Conservation (phyloP, 345 rosid species). For the Eutrema japonicum region DNA sequence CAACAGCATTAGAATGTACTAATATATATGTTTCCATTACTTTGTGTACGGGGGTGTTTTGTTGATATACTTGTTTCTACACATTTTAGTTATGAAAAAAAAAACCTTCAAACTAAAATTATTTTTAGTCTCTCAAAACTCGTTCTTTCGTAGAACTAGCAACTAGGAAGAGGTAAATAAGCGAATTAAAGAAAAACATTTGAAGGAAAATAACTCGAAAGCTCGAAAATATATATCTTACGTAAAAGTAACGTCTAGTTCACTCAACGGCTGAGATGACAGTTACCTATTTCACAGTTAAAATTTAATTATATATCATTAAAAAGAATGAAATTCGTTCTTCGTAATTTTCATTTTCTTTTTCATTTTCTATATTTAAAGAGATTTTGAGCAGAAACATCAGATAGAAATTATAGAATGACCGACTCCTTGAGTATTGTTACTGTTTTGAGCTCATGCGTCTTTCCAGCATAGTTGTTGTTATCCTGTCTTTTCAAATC, state of each 20-base stretch:
- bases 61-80: too few species aligned
- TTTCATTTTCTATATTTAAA: background rate
- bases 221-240: background rate
- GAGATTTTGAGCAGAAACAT: background rate
- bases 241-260: constrained; percentile 40
- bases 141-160: constrained; percentile 17
- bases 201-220: background rate
- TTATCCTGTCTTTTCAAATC: constrained; percentile 22
- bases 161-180: background rate
- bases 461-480: constrained; percentile 7
- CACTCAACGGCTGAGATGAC: constrained; percentile 39
- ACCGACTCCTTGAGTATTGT: background rate
- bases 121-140: background rate
- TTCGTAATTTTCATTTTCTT: background rate
- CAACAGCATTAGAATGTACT: too few species aligned
- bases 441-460: constrained; percentile 23
- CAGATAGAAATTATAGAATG: background rate
- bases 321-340: background rate
- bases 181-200: background rate
- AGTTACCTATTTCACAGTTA: constrained; percentile 34
- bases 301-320: background rate
- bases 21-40: too few species aligned
- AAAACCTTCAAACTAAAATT: too few species aligned
- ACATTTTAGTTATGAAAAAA: too few species aligned
- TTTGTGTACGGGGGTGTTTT: too few species aligned